Evolutionary conservation across 257 asterid species (phyloP), one percentile per base, ranked within the genome.

Genomic region (Nicotiana noctiflora): DNA sequence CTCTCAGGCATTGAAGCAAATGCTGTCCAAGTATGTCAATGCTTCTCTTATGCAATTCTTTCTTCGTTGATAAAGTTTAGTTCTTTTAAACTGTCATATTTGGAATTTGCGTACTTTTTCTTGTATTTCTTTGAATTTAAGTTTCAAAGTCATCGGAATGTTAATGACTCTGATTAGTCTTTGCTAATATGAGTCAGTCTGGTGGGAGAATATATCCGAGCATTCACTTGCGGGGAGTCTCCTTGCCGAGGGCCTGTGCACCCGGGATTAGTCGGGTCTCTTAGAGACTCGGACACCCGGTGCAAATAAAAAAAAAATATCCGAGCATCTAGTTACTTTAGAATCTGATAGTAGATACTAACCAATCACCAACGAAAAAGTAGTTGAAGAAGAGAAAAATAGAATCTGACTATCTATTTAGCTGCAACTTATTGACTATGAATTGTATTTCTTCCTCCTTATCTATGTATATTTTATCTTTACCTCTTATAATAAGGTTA

Each of bases 21-120:
- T 94, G 81, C 85, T 96, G 78, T 87, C 84, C 81, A 93, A 88
- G 98, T 94, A 91, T 5, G 97, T 81, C 72, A 72, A 70, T 31
- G 70, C 80, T 61, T 74, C 72, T 81, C 53, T 34, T 27, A 12
- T 79, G 23, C 52, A 37, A 62, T 25, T 31, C 82, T 59, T 44
- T 13, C 19, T 37, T 57, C 18, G 46, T 40, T 68, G 19, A 68
- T 21, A 68, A 18, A 19, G 57, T 68, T 68, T 40, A 44, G 14
- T 44, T 44, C 34, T 44, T 14, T 70, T 70, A 70, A 44, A 44
- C 46, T 44, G 57, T 44, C 19, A 12, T 40, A 5, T 70, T 19
- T 70, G 57, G 57, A 70, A 2, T 70, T 70, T 2, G n/a, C 57
- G 6, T 12, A 25, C 19, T 70, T 70, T 19, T 70, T 70, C 57